Conservation (phyloP, 1,139 yeast species). For the Pichia sp. region DNA sequence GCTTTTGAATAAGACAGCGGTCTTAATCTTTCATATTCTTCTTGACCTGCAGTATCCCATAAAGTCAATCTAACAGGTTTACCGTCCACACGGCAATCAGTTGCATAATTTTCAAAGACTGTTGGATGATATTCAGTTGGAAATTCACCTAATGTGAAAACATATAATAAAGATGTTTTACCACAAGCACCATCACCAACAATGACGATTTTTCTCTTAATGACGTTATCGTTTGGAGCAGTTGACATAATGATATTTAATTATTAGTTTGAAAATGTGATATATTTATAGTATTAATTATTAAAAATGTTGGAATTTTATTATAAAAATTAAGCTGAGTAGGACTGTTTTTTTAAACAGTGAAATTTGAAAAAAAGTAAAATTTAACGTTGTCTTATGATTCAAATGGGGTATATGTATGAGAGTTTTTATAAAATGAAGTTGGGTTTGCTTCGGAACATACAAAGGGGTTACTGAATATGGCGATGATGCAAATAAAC, state of each 20-base stretch:
- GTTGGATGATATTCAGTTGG: constrained; percentile 89
- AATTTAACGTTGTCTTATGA: too few species aligned
- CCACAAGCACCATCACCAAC: constrained; percentile 98
- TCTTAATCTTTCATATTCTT: constrained; percentile 72
- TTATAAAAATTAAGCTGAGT: too few species aligned
- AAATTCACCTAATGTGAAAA: constrained; percentile 82
- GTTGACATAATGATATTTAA: not conserved
- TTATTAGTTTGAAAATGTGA: too few species aligned
- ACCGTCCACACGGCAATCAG: constrained; percentile 90
- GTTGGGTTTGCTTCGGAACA: too few species aligned
- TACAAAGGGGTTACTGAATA: too few species aligned
- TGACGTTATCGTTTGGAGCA: constrained; percentile 25
- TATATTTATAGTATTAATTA: too few species aligned
- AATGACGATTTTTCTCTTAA: constrained; percentile 75
- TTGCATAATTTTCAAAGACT: constrained; percentile 90
- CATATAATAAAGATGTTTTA: constrained; percentile 84
- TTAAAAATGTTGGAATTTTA: too few species aligned
- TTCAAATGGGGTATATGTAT: too few species aligned
- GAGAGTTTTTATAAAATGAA: too few species aligned
- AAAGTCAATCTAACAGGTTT: constrained; percentile 82
- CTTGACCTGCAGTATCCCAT: constrained; percentile 98
- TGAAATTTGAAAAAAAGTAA: too few species aligned
- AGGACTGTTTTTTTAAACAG: too few species aligned
- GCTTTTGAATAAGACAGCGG: constrained; percentile 75
- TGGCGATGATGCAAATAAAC: too few species aligned